Evolutionary conservation across 148 eudicot species (phyloP), one percentile per base, ranked within the genome.

Genomic region (Euryodendron excelsum): DNA sequence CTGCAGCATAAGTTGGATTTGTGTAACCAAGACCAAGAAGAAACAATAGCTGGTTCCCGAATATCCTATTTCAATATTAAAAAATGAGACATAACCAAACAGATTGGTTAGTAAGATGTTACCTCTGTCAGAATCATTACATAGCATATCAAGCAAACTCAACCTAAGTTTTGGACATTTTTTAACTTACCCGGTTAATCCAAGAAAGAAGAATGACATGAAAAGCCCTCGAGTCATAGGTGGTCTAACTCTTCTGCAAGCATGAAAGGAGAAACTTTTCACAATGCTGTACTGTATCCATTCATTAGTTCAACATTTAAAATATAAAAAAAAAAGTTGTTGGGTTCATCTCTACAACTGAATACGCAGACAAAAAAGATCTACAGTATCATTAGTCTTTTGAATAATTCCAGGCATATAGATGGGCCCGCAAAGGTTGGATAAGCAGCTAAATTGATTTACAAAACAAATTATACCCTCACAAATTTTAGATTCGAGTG

Each of bases 1-100:
- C 99, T 67, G 98, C 94, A 62, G 99, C 99, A 85, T 96, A 96
- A 58, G 93, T 88, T 78, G 99, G 99, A 89, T 87, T 93, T 69
- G 99, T 96, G 89, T 89, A 96, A 80, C 97, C 89, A 81, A 96
- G 93, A 72, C 99, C 99, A 80, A 93, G 85, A 81, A 93, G 90
- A 88, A 96, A 96, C 84, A 96, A 84, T 82, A 96, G 92, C 84
- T 96, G 99, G 83, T 96, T 96, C 72, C 94, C 97, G 64, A 91
- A 96, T 72, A 96, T 88, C 91, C 99, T 96, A 80, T 79, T 82
- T 55, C 82, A 80, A 30, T 1, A 28, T 64, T 23, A 64, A 14
- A 48, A 80, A 83, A 23, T 11, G 52, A 77, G 45, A 31, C 21
- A 60, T 14, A 23, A 41, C 5, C 64, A 69, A 21, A 78, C 27